Percentiles rank a stretch among this genome's conserved stretches.
Evolutionary conservation across 768 basidiomycete genomes (phyloP).

Genomic region (Inosperma sp.): DNA sequence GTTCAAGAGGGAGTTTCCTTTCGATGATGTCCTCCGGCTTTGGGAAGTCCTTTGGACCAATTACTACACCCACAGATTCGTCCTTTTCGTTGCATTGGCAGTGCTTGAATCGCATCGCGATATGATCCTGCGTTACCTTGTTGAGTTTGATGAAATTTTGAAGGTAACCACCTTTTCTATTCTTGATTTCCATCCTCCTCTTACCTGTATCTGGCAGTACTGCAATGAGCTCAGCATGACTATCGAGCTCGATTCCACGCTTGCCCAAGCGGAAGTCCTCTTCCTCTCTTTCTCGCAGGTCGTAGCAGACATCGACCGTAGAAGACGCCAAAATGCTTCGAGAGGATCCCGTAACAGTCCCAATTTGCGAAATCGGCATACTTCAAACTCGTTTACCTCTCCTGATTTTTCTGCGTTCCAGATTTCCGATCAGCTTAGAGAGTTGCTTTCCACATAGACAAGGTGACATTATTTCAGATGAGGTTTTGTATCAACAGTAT

Average conservation of each 20-base stretch:
- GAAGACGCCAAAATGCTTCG: slow-evolving; percentile 51
- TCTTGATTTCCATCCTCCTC: background rate
- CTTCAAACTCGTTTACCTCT: slow-evolving; percentile 17
- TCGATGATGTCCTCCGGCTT: slow-evolving; percentile 80
- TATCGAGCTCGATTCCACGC: slow-evolving; percentile 92
- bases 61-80: slow-evolving; percentile 81
- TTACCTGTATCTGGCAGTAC: slow-evolving; percentile 45
- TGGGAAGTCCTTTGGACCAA: slow-evolving; percentile 97
- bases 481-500: background rate
- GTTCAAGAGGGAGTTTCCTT: slow-evolving; percentile 96
- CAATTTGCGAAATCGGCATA: slow-evolving; percentile 14
- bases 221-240: slow-evolving; percentile 95
- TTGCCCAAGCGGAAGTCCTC: slow-evolving; percentile 95
- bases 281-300: slow-evolving; percentile 88
- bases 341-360: slow-evolving; percentile 13
- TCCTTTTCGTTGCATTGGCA: slow-evolving; percentile 92
- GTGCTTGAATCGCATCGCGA: slow-evolving; percentile 94
- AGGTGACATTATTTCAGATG: background rate
- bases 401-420: slow-evolving; percentile 39
- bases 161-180: slow-evolving; percentile 39
- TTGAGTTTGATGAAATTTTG: slow-evolving; percentile 76
- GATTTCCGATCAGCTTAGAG: slow-evolving; percentile 60
- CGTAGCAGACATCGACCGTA: slow-evolving; percentile 84
- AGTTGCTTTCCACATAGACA: slow-evolving; percentile 39
- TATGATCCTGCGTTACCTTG: slow-evolving; percentile 90